phyloP scores from a whole-genome alignment of 23 red algal genomes.

The Cyanidium caldarium region DNA sequence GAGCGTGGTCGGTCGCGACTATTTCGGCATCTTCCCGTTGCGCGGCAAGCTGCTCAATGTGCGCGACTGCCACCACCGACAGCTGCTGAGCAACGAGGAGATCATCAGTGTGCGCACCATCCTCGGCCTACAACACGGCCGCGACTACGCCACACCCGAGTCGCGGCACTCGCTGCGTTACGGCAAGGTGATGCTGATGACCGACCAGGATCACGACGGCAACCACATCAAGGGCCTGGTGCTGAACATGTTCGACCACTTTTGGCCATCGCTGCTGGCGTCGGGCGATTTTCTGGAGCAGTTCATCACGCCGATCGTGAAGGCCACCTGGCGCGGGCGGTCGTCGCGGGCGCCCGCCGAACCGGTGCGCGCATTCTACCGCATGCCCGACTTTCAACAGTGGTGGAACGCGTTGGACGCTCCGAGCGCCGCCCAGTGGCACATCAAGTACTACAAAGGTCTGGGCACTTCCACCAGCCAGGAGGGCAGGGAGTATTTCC shows the following conservation, averaged over 20 bases:
- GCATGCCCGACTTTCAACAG: slow-evolving; percentile 54
- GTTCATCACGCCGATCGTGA: slow-evolving; percentile 96
- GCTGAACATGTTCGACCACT: slow-evolving; percentile 94
- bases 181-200: slow-evolving; percentile 94
- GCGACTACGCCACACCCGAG: slow-evolving; percentile 31
- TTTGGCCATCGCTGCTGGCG: slow-evolving; percentile 76
- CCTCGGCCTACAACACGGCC: slow-evolving; percentile 72
- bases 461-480: slow-evolving; percentile 57
- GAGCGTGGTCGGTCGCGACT: slow-evolving; percentile 83
- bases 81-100: slow-evolving; percentile 91
- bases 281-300: slow-evolving; percentile 73
- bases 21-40: slow-evolving; percentile 90
- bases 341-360: no score
- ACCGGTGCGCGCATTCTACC: slow-evolving; percentile 60
- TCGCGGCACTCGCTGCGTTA: slow-evolving; percentile 73
- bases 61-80: slow-evolving; percentile 76
- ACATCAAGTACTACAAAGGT: slow-evolving; percentile 97
- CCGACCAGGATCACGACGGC: slow-evolving; percentile 99
- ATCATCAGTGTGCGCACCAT: slow-evolving; percentile 87
- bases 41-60: slow-evolving; percentile 98
- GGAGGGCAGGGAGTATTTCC: slow-evolving; percentile 88
- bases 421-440: slow-evolving; percentile 31
- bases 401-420: slow-evolving; percentile 15
- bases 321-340: slow-evolving; percentile 22
- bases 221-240: slow-evolving; percentile 96